Base-by-base conservation (phyloP, 345 rosid species). In the Moricandia moricandioides region DNA sequence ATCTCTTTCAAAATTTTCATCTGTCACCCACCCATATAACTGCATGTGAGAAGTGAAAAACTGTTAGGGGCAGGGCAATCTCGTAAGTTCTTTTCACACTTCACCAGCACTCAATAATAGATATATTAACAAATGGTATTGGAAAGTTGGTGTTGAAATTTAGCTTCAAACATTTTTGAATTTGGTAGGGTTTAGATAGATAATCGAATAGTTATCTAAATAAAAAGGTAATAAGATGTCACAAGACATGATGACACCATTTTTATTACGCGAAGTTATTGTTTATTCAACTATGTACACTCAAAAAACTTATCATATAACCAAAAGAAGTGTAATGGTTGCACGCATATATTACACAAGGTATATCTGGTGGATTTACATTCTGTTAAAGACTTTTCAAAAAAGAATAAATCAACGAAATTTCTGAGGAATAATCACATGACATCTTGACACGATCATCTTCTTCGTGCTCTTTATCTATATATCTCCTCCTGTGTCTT, bases 401-500 rank as follows among this genome's bases (percentile, higher is more conserved):
- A 63, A 62, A 35, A 45, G 40, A 51, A 68, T 37, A 68, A 9
- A 51, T 13, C 8, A 54, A 62, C 26, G 60, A 70, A 76, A 70
- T 31, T 69, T 76, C 52, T 12, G 14, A 76, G 43, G 60, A 69
- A 40, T 13, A 13, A 10, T 37, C 21, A 54, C 64, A 69, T 37
- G 74, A 69, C 75, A 76, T 54, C 26, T 47, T 62, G 13, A 8
- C 80, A 77, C 57, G 80, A 70, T 77, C 70, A 55, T 70, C 66
- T 17, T 43, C 47, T 16, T 26, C 14, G 5, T 54, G 24, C 24
- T 21, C 24, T 9, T 33, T 57, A 33, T 77, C 67, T 70, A 71
- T 77, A 77, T 24, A 77, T 5, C 4, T 3, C 33, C 52, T 33
- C 52, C 6, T 77, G 16, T 29, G n/a, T 55, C 21, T 21, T 63